A percentile compares a stretch with the other conserved stretches of the same genome.
Evolutionary conservation across 768 basidiomycete species (phyloP).

Genomic region (Pisolithus microcarpus): DNA sequence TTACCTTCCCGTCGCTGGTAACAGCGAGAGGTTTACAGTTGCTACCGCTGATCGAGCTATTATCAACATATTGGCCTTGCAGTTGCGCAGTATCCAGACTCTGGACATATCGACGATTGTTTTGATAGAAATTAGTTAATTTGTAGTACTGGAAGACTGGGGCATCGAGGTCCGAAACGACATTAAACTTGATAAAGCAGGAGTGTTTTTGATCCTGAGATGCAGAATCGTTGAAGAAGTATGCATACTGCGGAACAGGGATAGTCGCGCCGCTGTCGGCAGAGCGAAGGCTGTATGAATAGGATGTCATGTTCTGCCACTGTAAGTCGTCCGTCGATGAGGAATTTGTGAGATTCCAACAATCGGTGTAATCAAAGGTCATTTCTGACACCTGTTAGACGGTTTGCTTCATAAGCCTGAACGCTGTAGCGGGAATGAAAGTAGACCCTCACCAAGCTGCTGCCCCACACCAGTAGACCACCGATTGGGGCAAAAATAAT

Average conservation of each 20-base stretch:
- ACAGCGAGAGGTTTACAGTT: conserved; percentile 87
- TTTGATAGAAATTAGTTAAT: conserved; percentile 94
- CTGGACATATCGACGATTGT: conserved; percentile 96
- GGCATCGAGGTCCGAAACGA: conserved; percentile 68
- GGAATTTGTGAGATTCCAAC: conserved; percentile 54
- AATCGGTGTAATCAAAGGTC: conserved; percentile 91
- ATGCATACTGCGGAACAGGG: conserved; percentile 65
- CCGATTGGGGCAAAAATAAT: conserved; percentile 95
- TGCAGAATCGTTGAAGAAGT: conserved; percentile 45
- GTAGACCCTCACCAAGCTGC: conserved; percentile 44
- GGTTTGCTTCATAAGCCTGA: conserved; percentile 1
- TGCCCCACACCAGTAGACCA: conserved; percentile 90
- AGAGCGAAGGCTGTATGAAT: conserved; percentile 58
- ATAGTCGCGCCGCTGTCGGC: conserved; percentile 43
- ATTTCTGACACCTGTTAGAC: conserved; percentile 73
- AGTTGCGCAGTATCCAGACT: conserved; percentile 82
- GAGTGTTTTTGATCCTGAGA: conserved; percentile 42
- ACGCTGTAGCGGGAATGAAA: conserved; percentile 19
- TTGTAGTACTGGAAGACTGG: conserved; percentile 94
- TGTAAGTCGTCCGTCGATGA: conserved; percentile 25
- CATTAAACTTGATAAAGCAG: conserved; percentile 76
- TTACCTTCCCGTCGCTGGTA: conserved; percentile 40
- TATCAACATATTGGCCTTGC: conserved; percentile 56
- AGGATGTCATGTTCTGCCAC: conserved; percentile 55
- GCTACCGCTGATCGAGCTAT: conserved; percentile 47